Evolutionary conservation across 2,329 filamentous ascomycete species (phyloP).

Genomic region (Paracoccidioides brasiliensis): DNA sequence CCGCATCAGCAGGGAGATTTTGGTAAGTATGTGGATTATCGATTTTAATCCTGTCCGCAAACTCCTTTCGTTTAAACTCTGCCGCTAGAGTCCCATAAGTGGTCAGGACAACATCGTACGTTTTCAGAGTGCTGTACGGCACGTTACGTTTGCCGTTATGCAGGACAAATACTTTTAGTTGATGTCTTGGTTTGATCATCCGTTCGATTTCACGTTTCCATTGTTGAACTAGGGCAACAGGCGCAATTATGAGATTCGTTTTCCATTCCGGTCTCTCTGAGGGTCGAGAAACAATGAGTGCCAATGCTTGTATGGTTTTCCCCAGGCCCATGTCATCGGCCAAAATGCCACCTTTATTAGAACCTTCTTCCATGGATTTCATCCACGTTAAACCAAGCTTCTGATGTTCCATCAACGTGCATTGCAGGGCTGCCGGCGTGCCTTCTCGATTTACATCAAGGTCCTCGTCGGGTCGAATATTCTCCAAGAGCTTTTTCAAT

Average conservation of each 20-base stretch:
- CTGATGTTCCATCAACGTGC: slow-evolving; percentile 67
- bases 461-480: slow-evolving; percentile 60
- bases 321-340: slow-evolving; percentile 75
- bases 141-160: slow-evolving; percentile 50
- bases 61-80: slow-evolving; percentile 50
- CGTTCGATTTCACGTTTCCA: slow-evolving; percentile 69
- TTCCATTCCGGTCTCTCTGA: slow-evolving; percentile 45
- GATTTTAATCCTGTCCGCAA: slow-evolving; percentile 39
- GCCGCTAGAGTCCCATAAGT: slow-evolving; percentile 60
- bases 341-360: slow-evolving; percentile 61
- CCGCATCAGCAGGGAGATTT: slow-evolving; percentile 21
- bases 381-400: slow-evolving; percentile 66
- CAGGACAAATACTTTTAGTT: slow-evolving; percentile 53
- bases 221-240: slow-evolving; percentile 66
- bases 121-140: slow-evolving; percentile 47
- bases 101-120: slow-evolving; percentile 63
- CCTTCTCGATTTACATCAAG: slow-evolving; percentile 48
- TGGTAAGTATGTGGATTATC: slow-evolving; percentile 27
- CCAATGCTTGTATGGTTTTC: slow-evolving; percentile 71
- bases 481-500: slow-evolving; percentile 55
- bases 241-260: slow-evolving; percentile 73
- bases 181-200: slow-evolving; percentile 49
- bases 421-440: slow-evolving; percentile 56
- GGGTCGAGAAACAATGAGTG: slow-evolving; percentile 59
- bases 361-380: slow-evolving; percentile 57